Percentiles rank a stretch among this genome's conserved stretches.
phyloP scores from a whole-genome alignment of 2,329 filamentous ascomycete genomes.

The Aspergillus awamori region DNA sequence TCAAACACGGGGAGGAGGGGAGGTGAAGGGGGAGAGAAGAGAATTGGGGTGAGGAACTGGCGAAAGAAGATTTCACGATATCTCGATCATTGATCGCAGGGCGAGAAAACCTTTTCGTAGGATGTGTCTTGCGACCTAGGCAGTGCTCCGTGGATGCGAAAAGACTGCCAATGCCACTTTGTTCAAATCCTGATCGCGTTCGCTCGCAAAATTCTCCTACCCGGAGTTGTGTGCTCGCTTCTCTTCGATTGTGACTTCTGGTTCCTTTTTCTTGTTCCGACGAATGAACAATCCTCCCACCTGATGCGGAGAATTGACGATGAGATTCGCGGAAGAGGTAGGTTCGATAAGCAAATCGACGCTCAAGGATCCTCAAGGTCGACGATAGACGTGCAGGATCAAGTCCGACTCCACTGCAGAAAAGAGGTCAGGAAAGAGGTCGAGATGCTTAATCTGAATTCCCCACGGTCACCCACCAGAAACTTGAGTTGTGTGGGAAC shows the following conservation, averaged over 20 bases:
- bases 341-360: constrained; percentile 16
- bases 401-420: constrained; percentile 37
- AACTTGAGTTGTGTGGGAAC: constrained; percentile 42
- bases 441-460: constrained; percentile 42
- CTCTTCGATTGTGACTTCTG: constrained; percentile 12
- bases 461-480: constrained; percentile 46
- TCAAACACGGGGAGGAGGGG: constrained; percentile 17
- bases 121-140: constrained; percentile 20
- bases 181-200: constrained; percentile 18
- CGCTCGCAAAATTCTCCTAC: constrained; percentile 7
- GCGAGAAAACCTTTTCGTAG: constrained; percentile 20
- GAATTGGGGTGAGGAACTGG: constrained; percentile 14
- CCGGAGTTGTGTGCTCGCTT: constrained; percentile 19
- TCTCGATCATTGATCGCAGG: constrained; percentile 40
- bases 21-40: constrained; percentile 14
- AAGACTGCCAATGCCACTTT: constrained; percentile 18
- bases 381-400: constrained; percentile 27
- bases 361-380: constrained; percentile 22
- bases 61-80: constrained; percentile 34
- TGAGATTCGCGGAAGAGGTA: constrained; percentile 13
- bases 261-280: constrained; percentile 20
- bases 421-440: constrained; percentile 31
- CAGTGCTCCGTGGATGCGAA: constrained; percentile 12
- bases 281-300: constrained; percentile 13
- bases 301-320: constrained; percentile 22